Evolutionary conservation across 192 early-diverging fungal genomes (phyloP), one percentile per base, ranked within the genome.

Genomic region (Rhizoclosmatium sp.): DNA sequence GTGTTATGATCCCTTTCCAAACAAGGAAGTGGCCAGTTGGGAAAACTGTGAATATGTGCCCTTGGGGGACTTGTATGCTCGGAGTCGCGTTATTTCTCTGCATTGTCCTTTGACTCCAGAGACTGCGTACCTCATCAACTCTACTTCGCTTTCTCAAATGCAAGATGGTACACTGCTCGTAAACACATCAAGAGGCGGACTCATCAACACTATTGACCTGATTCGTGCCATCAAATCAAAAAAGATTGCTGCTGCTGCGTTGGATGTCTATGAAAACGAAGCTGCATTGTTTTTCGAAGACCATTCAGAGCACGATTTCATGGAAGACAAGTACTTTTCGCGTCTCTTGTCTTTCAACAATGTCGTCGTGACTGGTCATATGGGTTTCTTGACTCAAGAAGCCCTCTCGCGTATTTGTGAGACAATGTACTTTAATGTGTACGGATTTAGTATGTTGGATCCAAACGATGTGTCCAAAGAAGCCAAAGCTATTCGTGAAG

Each of bases 261-360:
- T 88, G 65, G 87, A 88, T 70, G 87, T 88, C 0, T 87, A 87
- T 60, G 87, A 88, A 74, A 70, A 81, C 3, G 85, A 86, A 76
- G 56, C 59, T 14, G 48, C 51, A 42, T 71, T 83, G 80, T 87
- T 85, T 71, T 87, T 82, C 48, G 80, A 87, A 56, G 69, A 71
- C 41, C 69, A 71, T 56, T 56, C 51, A 1, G 69, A 51, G 9
- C 7, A 4, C 49, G 69, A 49, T 5, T 67, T 85, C 54, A 78
- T 88, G 14, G 80, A 58, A 39, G 85, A 88, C 73, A 86, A 88
- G 66, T 42, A 44, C 10, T 61, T 87, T 3, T 75, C 87, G 9
- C 69, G 85, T 2, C 45, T 88, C 19, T 42, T 88, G 47, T 71
- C 78, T 2, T 88, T 88, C 78, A 51, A 65, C 42, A 87, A 87